phyloP scores from a whole-genome alignment of 495 filamentous ascomycete genomes.

The Tetracladium setigerum region DNA sequence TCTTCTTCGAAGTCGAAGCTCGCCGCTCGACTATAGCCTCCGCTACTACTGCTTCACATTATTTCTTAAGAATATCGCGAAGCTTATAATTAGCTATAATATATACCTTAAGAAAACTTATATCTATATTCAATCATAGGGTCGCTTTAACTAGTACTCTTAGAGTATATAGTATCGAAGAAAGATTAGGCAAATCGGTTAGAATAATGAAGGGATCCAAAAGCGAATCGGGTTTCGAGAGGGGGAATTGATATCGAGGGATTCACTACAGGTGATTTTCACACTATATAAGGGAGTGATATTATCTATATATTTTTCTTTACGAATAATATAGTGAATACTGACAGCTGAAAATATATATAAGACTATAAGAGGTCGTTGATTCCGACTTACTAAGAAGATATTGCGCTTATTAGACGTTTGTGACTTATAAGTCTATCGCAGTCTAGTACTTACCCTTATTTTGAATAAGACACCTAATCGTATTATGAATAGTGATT shows the following conservation, averaged over 20 bases:
- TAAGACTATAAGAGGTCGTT: conserved; percentile 88
- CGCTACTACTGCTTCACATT: conserved; percentile 21
- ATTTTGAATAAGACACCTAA: conserved; percentile 81
- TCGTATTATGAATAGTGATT: conserved; percentile 97
- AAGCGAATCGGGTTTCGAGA: conserved; percentile 54
- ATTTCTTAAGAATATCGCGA: conserved; percentile 59
- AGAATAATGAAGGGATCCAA: conserved; percentile 55
- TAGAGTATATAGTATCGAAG: conserved; percentile 56
- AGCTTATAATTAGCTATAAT: conserved; percentile 67
- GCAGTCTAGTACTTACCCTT: conserved; percentile 82
- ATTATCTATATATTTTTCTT: conserved; percentile 97
- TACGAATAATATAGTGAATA: conserved; percentile 86
- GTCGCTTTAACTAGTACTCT: conserved; percentile 69
- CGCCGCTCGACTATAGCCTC: conserved; percentile 6
- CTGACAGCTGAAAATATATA: conserved; percentile 92
- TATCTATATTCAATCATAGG: conserved; percentile 22
- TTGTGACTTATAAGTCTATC: conserved; percentile 91
- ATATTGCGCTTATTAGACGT: conserved; percentile 96
- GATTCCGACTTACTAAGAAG: conserved; percentile 92
- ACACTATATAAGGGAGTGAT: conserved; percentile 77
- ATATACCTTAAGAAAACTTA: conserved; percentile 73
- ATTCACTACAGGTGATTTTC: conserved; percentile 79
- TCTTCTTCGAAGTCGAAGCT: too few relatives aligned
- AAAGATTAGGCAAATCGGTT: conserved; percentile 44
- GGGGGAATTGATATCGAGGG: conserved; percentile 67